Base-by-base conservation (phyloP, 2,329 filamentous ascomycete genomes). In the Hyphodiscus sp. region DNA sequence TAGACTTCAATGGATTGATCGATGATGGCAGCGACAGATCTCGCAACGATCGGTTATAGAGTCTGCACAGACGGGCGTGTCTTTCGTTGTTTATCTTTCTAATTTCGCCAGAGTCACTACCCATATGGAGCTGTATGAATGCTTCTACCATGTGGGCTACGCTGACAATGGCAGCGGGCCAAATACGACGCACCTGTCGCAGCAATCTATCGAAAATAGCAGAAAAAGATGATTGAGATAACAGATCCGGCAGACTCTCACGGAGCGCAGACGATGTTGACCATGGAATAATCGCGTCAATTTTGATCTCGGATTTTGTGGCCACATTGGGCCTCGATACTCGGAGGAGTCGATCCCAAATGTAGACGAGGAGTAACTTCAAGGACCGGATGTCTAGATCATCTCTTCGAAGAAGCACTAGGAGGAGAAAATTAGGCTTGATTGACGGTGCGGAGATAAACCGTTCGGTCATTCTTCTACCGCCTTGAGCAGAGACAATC, bases 11-110 rank as follows among this genome's bases (percentile, higher is more conserved):
- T 0, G 73, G 70, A 2, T 67, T 54, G 19, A 63, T 56, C 0
- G 62, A 58, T 2, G 74, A 63, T 16, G 70, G 69, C 47, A 62
- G 61, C 20, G 68, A 69, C 19, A 79, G 68, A 6, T 65, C 59
- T 20, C 54, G 55, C 6, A 80, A 61, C 1, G 71, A 65, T 20
- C 60, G 50, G 58, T 79, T 79, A 61, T 74, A 72, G 4, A 77
- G 43, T 5, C 56, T 45, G 50, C 71, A 68, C 13, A 64, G 46
- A 46, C 52, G 53, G 8, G 41, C 23, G 42, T 63, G 60, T 18
- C 43, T 49, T 13, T 16, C 19, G 23, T 29, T 8, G 45, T 56
- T 50, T 5, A 64, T 23, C 9, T 41, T 46, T 16, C 29, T 45
- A 13, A 16, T 20, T 33, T 49, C 51, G 42, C 18, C 23, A n/a